phyloP scores from a whole-genome alignment of 805 yeast genomes.

The Naumovozyma castellii region DNA sequence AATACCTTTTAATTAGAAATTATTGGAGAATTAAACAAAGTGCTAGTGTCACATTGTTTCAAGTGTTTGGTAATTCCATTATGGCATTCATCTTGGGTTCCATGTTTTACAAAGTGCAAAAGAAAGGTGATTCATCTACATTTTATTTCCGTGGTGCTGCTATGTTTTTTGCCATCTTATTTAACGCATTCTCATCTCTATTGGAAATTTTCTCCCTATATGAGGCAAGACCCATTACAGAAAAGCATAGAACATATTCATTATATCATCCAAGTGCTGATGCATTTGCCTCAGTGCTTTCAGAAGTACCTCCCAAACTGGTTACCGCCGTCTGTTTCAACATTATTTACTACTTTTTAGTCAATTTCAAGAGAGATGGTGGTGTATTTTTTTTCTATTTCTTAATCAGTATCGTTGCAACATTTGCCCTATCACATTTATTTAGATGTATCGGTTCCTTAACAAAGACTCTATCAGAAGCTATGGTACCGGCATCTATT shows the following conservation, averaged over 20 bases:
- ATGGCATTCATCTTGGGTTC: conserved; percentile 52
- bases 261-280: conserved; percentile 53
- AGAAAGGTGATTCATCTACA: conserved; percentile 32
- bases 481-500: conserved; percentile 51
- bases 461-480: conserved; percentile 39
- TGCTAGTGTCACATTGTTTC: conserved; percentile 37
- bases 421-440: conserved; percentile 45
- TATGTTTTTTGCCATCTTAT: conserved; percentile 57
- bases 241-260: conserved; percentile 49
- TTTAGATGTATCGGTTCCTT: conserved; percentile 46
- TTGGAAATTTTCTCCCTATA: conserved; percentile 47
- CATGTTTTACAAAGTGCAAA: conserved; percentile 43
- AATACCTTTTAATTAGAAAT: conserved; percentile 38
- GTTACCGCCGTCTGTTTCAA: conserved; percentile 39
- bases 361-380: conserved; percentile 40
- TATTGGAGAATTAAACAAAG: conserved; percentile 42
- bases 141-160: conserved; percentile 53
- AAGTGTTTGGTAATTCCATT: conserved; percentile 36
- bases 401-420: conserved; percentile 35
- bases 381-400: conserved; percentile 48
- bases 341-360: conserved; percentile 43
- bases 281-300: conserved; percentile 43
- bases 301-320: conserved; percentile 45
- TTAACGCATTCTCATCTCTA: conserved; percentile 52
- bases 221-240: conserved; percentile 49